Evolutionary conservation across 768 basidiomycete genomes (phyloP), one percentile per base, ranked within the genome.

Genomic region (Neoboletus brunneissimus): DNA sequence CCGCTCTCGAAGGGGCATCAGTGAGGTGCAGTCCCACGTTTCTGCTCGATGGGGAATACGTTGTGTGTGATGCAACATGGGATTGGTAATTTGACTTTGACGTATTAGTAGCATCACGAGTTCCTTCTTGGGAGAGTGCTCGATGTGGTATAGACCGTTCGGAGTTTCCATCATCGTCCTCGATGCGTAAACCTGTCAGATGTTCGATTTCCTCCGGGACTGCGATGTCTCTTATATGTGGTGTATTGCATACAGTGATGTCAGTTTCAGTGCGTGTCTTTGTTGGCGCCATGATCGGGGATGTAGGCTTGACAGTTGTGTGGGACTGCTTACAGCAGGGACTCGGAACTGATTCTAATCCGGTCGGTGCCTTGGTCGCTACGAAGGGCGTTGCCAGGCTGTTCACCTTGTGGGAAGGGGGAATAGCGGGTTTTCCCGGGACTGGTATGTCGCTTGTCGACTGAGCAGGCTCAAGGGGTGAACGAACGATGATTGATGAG

Each of bases 401-500:
- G 38, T 56, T 60, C 37, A 62, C 23, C 40, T 52, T 48, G 13
- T 50, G 60, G n/a, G 46, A 50, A 35, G 57, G 20, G 18, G 5
- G n/a, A 35, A 43, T 37, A 18, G 16, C 20, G 44, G 42, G 16
- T 23, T 49, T 47, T 27, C 23, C 48, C 1, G 38, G 12, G 41
- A 31, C 40, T 16, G 62, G 25, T 7, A 48, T 20, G 18, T 43
- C 48, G 25, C 22, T 34, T 16, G 53, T 41, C n/a, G 49, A 45
- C 12, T 20, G 60, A 18, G 20, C 40, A 44, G 56, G 46, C 34
- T 53, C 52, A 15, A 55, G 47, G 3, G 67, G 63, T 3, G 57
- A 67, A 29, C 64, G 60, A 51, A 67, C n/a, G 35, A 58, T n/a
- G 37, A 65, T 67, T 4, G 67, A 60, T 20, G 67, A 67, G 12